phyloP scores from a whole-genome alignment of 257 asterid genomes.

The Jacaranda copaia region DNA sequence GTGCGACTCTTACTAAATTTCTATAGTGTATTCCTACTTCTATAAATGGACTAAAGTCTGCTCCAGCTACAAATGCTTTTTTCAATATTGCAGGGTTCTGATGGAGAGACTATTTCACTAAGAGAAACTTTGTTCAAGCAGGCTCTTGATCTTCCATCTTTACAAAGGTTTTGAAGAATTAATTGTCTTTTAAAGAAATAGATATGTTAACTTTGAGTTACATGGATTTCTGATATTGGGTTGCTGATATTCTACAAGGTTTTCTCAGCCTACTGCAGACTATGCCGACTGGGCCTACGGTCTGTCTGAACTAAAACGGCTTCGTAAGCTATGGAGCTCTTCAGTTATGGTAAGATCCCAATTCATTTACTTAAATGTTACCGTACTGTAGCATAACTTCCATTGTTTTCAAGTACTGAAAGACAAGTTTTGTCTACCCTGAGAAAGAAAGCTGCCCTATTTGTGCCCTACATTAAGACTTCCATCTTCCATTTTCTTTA shows the following conservation, averaged over 20 bases:
- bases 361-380: constrained; percentile 24
- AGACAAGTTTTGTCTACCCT: constrained; percentile 23
- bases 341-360: constrained; percentile 63
- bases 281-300: constrained; percentile 47
- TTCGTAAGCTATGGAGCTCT: constrained; percentile 71
- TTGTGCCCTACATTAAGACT: constrained; percentile 17
- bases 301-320: constrained; percentile 65
- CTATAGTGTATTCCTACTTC: constrained; percentile 5
- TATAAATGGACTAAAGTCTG: constrained; percentile 2
- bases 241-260: constrained; percentile 46
- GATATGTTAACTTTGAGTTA: constrained; percentile 31
- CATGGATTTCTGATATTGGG: constrained; percentile 37
- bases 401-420: constrained; percentile 13
- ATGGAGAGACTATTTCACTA: constrained; percentile 41
- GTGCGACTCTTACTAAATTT: neutral
- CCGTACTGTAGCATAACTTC: constrained; percentile 15
- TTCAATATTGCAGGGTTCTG: constrained; percentile 55
- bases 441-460: constrained; percentile 10
- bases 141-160: constrained; percentile 63
- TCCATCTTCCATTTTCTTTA: constrained; percentile 10
- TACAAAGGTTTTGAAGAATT: constrained; percentile 49
- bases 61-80: constrained; percentile 22
- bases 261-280: constrained; percentile 42
- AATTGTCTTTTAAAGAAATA: constrained; percentile 20
- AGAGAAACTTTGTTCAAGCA: constrained; percentile 52